Conservation (phyloP, 2,329 filamentous ascomycete species). For the Metarhizium guizhouense region DNA sequence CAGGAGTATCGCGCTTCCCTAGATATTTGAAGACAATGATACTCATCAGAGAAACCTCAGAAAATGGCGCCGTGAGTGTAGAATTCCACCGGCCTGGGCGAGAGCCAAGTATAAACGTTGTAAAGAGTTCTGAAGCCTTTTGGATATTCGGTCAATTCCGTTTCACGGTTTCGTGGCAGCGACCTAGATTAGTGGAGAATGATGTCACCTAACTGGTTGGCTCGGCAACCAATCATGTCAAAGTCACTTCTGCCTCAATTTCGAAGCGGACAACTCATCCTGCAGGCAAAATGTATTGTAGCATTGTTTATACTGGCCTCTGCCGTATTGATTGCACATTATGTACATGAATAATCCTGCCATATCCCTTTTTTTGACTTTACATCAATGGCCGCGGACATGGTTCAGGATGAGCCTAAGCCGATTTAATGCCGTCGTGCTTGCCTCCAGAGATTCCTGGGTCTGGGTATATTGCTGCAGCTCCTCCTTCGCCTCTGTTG, state of each 20-base stretch:
- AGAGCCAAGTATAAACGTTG: neutral
- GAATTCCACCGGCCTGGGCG: too few relatives aligned
- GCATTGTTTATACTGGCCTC: too few relatives aligned
- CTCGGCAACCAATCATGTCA: constrained; percentile 17
- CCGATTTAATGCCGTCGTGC: constrained; percentile 23
- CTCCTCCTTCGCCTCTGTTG: constrained; percentile 47
- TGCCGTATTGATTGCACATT: neutral
- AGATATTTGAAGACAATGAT: neutral
- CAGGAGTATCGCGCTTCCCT: neutral
- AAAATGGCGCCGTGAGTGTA: neutral
- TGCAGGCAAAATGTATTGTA: neutral
- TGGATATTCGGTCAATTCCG: neutral
- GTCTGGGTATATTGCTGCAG: constrained; percentile 30
- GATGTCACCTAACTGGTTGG: neutral
- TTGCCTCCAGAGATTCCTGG: constrained; percentile 11
- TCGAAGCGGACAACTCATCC: too few relatives aligned
- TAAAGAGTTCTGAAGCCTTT: neutral
- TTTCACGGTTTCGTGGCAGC: neutral
- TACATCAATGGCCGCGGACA: constrained; percentile 19
- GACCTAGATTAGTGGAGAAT: neutral
- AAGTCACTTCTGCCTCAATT: neutral
- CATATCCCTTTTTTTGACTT: neutral
- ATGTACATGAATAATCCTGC: neutral
- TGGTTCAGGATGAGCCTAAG: constrained; percentile 29
- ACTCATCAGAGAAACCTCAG: neutral